Evolutionary conservation across 306 rosid genomes (phyloP), one percentile per base, ranked within the genome.

Genomic region (Castanea sativa): DNA sequence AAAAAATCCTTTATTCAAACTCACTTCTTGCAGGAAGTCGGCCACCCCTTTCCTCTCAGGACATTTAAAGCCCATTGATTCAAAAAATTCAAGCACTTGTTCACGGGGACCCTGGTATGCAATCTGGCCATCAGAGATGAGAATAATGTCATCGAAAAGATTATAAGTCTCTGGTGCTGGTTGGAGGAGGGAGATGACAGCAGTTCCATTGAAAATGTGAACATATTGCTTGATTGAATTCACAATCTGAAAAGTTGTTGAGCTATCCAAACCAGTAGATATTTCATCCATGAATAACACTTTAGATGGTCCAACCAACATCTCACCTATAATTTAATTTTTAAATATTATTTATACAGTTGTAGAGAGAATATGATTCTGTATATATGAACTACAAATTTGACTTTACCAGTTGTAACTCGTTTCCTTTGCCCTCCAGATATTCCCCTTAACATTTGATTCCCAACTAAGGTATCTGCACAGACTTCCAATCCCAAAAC

Each of bases 391-490:
- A 15, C 29, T 25, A 19, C 10, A 51, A 49, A 3, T 8, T 70
- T 52, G 23, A 49, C 16, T 25, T 70, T 78, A 88, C 92, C 90
- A 1, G 92, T 91, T 2, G 99, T 94, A 2, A 94, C 87, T 8
- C 99, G 85, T 81, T 94, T 94, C 81, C 90, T 91, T 76, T 94
- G 91, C 20, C 99, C 99, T 43, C 99, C 99, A 10, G 99, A 94
- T 30, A 94, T 89, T 25, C 99, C 99, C 1, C 99, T 85, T 75
- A 87, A 30, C 95, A 91, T 91, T 15, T 85, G 90, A 82, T 89
- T 86, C 53, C 99, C 99, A 21, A 94, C 92, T 76, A 90, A 76
- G 23, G 89, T 92, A 71, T 94, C 93, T 51, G 97, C 90, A 81
- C 99, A 94, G 14, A 83, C 60, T 65, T 94, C 99, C 83, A 94